These are phyloP conservation scores for Hawksworthiomyces lignivorus DNA, from an alignment of 2,329 filamentous ascomycete genomes.

Conservation along the genomic window DNA sequence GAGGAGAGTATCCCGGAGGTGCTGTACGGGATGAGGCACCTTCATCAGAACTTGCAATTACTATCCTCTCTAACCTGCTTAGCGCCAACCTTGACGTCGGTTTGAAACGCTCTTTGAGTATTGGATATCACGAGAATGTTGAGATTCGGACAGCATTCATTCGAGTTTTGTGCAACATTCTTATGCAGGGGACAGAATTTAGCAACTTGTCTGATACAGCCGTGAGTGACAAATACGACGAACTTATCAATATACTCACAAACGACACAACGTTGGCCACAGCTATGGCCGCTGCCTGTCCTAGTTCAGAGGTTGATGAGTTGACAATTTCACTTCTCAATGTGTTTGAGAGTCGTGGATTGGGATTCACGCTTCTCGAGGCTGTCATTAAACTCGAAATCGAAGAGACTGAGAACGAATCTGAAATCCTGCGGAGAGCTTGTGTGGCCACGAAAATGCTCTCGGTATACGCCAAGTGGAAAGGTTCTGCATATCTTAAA, in stretches of 20 bases:
- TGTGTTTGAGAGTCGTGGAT: constrained; percentile 60
- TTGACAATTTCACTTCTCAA: constrained; percentile 60
- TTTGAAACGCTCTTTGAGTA: constrained; percentile 60
- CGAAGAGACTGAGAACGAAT: constrained; percentile 61
- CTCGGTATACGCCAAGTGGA: constrained; percentile 65
- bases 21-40: constrained; percentile 46
- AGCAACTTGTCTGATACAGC: constrained; percentile 60
- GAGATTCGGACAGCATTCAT: constrained; percentile 64
- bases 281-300: constrained; percentile 58
- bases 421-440: constrained; percentile 58
- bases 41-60: constrained; percentile 56
- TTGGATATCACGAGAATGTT: constrained; percentile 63
- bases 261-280: constrained; percentile 55
- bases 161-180: constrained; percentile 61
- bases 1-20: constrained; percentile 31
- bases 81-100: constrained; percentile 67
- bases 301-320: constrained; percentile 61
- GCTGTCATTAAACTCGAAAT: constrained; percentile 62
- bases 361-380: constrained; percentile 56
- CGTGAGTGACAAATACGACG: constrained; percentile 61
- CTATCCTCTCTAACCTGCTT: constrained; percentile 59
- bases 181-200: constrained; percentile 65
- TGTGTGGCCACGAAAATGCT: constrained; percentile 68
- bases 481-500: constrained; percentile 55
- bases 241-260: constrained; percentile 55